These are phyloP conservation scores for Mycena sp. DNA, from an alignment of 1,284 basidiomycete genomes.

Conservation along the genomic window DNA sequence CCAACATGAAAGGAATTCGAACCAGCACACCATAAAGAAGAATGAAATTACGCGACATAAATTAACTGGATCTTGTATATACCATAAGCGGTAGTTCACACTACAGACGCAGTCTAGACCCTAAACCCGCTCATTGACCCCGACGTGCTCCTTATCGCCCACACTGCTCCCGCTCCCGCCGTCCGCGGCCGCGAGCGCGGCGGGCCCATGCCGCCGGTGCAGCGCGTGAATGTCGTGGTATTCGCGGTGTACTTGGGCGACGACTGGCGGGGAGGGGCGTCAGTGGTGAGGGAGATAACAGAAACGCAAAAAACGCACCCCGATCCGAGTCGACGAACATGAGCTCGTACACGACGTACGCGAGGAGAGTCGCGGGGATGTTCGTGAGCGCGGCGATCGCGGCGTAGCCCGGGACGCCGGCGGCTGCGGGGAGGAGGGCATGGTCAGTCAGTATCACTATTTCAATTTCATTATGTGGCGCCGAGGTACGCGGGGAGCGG, in stretches of 20 bases:
- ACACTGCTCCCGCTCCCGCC: neutral
- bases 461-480: too few relatives aligned
- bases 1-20: too few relatives aligned
- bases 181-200: conserved; percentile 8
- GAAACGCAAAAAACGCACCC: conserved; percentile 41
- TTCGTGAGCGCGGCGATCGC: conserved; percentile 73
- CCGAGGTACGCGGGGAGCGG: too few relatives aligned
- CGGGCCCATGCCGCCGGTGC: conserved; percentile 19
- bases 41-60: too few relatives aligned
- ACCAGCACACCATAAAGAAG: too few relatives aligned
- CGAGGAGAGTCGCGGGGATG: conserved; percentile 67
- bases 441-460: neutral
- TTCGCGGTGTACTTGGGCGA: conserved; percentile 23
- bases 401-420: conserved; percentile 62
- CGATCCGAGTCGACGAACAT: conserved; percentile 65
- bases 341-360: conserved; percentile 60
- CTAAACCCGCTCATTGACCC: conserved; percentile 24
- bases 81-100: too few relatives aligned
- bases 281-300: neutral
- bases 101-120: too few relatives aligned
- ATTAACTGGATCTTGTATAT: too few relatives aligned
- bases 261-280: conserved; percentile 1
- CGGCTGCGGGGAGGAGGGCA: conserved; percentile 46
- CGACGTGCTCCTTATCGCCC: conserved; percentile 19
- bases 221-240: conserved; percentile 28